phyloP scores from a whole-genome alignment of 129 eudicot species.

The Glebionis coronaria region DNA sequence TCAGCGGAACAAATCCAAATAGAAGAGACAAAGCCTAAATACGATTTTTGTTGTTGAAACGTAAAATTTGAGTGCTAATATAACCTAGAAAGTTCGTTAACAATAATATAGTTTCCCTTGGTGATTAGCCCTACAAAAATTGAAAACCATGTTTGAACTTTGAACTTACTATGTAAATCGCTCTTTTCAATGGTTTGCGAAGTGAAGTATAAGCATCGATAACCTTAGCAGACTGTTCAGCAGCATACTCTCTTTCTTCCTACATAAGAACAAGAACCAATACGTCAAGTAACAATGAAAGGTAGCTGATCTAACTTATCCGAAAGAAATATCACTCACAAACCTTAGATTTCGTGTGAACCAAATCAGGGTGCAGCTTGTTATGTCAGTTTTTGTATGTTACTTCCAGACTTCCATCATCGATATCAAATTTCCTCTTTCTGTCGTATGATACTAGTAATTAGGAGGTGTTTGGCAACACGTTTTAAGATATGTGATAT shows the following conservation, averaged over 20 bases:
- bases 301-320: not conserved
- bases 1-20: too few relatives aligned
- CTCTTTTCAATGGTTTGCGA: constrained; percentile 68
- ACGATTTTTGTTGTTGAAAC: too few relatives aligned
- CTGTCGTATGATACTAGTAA: too few relatives aligned
- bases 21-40: too few relatives aligned
- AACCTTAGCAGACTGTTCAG: constrained; percentile 88
- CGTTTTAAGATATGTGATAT: too few relatives aligned
- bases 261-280: constrained; percentile 21
- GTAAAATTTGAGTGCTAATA: not conserved
- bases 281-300: not conserved
- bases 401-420: constrained; percentile 40
- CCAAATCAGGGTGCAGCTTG: constrained; percentile 88
- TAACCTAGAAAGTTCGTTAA: not conserved
- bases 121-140: not conserved
- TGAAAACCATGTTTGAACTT: not conserved
- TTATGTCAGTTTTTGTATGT: constrained; percentile 91
- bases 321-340: not conserved
- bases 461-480: too few relatives aligned
- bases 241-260: constrained; percentile 92
- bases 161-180: constrained; percentile 66
- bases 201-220: constrained; percentile 87
- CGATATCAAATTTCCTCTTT: too few relatives aligned
- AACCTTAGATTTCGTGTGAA: constrained; percentile 87
- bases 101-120: not conserved